Evolutionary conservation across 768 basidiomycete genomes (phyloP).

Genomic region (Naganishia kalamii): DNA sequence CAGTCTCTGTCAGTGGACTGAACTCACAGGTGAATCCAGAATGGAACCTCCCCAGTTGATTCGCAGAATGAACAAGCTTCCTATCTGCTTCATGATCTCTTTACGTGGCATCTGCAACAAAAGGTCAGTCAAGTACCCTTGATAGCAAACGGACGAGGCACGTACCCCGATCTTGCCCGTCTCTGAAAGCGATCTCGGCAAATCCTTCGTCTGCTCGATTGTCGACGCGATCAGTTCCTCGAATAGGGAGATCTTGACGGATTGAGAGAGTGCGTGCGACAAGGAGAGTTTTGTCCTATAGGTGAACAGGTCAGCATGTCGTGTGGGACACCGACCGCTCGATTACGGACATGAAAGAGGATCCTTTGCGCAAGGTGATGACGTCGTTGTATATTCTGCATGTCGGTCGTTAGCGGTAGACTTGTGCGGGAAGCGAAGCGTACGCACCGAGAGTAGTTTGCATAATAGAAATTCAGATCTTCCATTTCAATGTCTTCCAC

Average conservation of each 20-base stretch:
- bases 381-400: constrained; percentile 85
- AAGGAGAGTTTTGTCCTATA: constrained; percentile 88
- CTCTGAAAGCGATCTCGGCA: constrained; percentile 85
- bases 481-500: constrained; percentile 89
- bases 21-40: constrained; percentile 82
- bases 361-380: constrained; percentile 83
- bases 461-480: constrained; percentile 93
- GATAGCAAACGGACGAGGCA: constrained; percentile 34
- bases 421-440: constrained; percentile 33
- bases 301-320: not conserved
- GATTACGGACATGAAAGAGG: constrained; percentile 82
- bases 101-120: constrained; percentile 46
- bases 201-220: constrained; percentile 93
- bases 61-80: constrained; percentile 82
- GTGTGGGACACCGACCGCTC: not conserved
- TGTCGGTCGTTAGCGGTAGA: not conserved
- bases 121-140: constrained; percentile 14
- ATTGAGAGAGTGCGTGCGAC: constrained; percentile 90
- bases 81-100: constrained; percentile 98
- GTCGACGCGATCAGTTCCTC: constrained; percentile 86
- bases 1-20: constrained; percentile 15
- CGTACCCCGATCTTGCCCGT: constrained; percentile 79
- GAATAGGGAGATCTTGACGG: constrained; percentile 95
- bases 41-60: constrained; percentile 95
- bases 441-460: constrained; percentile 78